Evolutionary conservation across 306 rosid species (phyloP).

Genomic region (Gastrolobium villosum): DNA sequence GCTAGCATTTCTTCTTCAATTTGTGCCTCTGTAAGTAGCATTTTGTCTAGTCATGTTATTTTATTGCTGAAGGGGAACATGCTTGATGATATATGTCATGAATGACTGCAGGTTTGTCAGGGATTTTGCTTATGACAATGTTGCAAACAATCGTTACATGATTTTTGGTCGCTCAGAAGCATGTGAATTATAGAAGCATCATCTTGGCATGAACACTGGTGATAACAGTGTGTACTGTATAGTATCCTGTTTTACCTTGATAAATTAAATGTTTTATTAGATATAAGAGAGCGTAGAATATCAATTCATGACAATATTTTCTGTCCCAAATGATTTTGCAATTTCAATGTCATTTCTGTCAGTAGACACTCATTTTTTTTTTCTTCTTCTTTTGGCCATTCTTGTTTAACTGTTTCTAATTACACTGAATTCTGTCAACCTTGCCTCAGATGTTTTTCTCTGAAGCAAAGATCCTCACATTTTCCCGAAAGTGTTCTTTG

Average conservation of each 20-base stretch:
- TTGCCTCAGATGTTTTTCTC: not conserved
- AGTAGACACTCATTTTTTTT: slow-evolving; percentile 17
- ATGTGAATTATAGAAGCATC: slow-evolving; percentile 68
- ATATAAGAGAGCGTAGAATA: slow-evolving; percentile 17
- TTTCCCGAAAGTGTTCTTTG: not conserved
- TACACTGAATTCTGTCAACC: slow-evolving; percentile 6
- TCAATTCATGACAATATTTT: slow-evolving; percentile 13
- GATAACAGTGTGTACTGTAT: slow-evolving; percentile 18
- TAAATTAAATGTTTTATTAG: not conserved
- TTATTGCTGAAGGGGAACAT: slow-evolving; percentile 29
- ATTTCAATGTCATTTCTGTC: slow-evolving; percentile 14
- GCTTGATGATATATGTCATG: slow-evolving; percentile 29
- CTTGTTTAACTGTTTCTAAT: slow-evolving; percentile 27
- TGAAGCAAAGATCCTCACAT: not conserved
- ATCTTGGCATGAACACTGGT: slow-evolving; percentile 21
- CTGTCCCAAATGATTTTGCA: slow-evolving; percentile 25
- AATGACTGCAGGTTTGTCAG: slow-evolving; percentile 72
- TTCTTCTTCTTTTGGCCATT: not conserved
- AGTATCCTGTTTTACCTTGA: slow-evolving; percentile 25
- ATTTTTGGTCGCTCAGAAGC: slow-evolving; percentile 91
- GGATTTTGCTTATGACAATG: slow-evolving; percentile 84
- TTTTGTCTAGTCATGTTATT: not conserved
- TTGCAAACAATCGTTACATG: slow-evolving; percentile 90
- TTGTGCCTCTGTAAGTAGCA: slow-evolving; percentile 85
- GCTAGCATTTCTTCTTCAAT: slow-evolving; percentile 67